Evolutionary conservation across 1,139 yeast species (phyloP), one percentile per base, ranked within the genome.

Genomic region (Trichomonascaceae sp.): DNA sequence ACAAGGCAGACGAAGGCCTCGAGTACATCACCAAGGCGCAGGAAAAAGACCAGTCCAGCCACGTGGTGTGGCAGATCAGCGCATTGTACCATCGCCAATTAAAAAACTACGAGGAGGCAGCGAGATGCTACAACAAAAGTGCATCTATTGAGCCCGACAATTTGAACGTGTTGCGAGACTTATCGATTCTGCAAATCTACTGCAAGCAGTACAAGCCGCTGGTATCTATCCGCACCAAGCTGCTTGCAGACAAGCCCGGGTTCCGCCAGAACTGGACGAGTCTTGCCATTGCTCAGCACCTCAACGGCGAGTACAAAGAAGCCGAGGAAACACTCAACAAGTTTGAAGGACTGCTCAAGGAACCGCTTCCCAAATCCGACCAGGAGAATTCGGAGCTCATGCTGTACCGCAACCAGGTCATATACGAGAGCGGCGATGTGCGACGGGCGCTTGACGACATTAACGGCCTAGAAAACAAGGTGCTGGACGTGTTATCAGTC

Each of bases 191-290:
- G 58, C 92, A 87, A 51, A 64, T 80, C 25, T 97, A 89, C 48
- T 65, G 67, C 40, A 73, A 95, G 41, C 89, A 82, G 50, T 84
- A 64, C 52, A 71, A 69, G 45, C 67, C 68, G 26, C 67, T 81
- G 44, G 66, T 69, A 5, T 68, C 60, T 13, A 69, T 89, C 2
- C 70, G 97, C 48, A 74, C 72, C 41, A 67, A 67, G 31, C 74
- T 75, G 50, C 66, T 92, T 56, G 82, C 79, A 46, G 69, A 71
- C 28, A 80, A 74, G 46, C 78, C 94, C 9, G 94, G 93, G 0
- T 78, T 73, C 52, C 71, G 96, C 44, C 89, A 92, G 44, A 79
- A 84, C 50, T 92, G 97, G 96, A 80, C 94, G 2, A 78, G 80
- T 0, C 65, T 81, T 36, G 96, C 95, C 0, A 67, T 82, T 27